These are phyloP conservation scores for Bromus sterilis DNA, from an alignment of 176 grass and related monocot species.

Conservation along the genomic window DNA sequence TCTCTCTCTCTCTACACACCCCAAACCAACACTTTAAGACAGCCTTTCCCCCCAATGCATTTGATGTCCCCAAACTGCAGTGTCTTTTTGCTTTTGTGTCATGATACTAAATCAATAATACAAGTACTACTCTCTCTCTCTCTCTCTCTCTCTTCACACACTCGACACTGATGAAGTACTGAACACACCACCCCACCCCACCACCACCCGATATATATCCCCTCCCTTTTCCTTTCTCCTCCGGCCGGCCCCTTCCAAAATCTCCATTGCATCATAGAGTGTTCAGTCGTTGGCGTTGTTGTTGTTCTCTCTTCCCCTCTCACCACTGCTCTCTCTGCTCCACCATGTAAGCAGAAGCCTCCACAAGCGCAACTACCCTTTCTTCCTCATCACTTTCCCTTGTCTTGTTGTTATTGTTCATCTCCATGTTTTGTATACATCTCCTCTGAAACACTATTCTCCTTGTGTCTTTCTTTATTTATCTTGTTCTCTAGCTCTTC, in stretches of 20 bases:
- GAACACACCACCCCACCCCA: not conserved
- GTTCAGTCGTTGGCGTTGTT: constrained; percentile 27
- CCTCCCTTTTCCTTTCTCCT: constrained; percentile 14
- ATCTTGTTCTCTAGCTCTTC: not conserved
- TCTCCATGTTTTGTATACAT: constrained; percentile 40
- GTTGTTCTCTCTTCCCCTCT: not conserved
- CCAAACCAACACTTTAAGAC: constrained; percentile 70
- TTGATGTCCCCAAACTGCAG: constrained; percentile 60
- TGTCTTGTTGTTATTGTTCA: constrained; percentile 46
- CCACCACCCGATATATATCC: constrained; percentile 33
- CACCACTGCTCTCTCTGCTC: constrained; percentile 44
- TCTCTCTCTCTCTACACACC: constrained; percentile 36
- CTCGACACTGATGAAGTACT: not conserved
- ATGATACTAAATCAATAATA: constrained; percentile 17
- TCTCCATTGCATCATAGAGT: constrained; percentile 42
- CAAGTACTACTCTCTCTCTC: not conserved
- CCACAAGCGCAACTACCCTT: constrained; percentile 30
- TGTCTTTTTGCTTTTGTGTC: constrained; percentile 54
- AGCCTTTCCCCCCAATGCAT: constrained; percentile 39
- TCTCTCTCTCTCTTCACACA: not conserved
- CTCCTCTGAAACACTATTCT: constrained; percentile 23
- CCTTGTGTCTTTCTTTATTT: not conserved
- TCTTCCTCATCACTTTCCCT: constrained; percentile 23
- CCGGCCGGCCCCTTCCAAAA: constrained; percentile 30
- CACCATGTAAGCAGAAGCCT: constrained; percentile 54